A percentile compares a stretch with the other conserved stretches of the same genome.
Evolutionary conservation across 2,329 filamentous ascomycete species (phyloP).

Genomic region (Sporothrix dimorphospora): DNA sequence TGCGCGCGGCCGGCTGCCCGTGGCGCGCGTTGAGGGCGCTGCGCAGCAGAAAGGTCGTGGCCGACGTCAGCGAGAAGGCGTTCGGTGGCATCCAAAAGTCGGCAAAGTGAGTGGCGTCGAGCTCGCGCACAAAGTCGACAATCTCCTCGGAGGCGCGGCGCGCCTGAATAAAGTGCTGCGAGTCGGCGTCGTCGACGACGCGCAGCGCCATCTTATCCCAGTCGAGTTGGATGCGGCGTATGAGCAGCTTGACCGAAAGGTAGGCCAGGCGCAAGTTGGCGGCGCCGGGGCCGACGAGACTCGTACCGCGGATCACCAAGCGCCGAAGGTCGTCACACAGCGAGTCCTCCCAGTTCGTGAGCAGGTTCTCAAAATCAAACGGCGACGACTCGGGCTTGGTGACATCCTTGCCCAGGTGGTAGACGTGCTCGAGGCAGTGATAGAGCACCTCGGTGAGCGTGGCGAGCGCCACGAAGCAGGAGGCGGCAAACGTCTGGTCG

Average conservation of each 20-base stretch:
- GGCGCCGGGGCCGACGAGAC: neutral
- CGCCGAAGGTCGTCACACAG: neutral
- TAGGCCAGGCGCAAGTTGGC: neutral
- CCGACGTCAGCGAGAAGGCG: constrained; percentile 15
- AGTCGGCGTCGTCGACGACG: neutral
- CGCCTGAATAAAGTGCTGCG: constrained; percentile 1
- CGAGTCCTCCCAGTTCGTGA: neutral
- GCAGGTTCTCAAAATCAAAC: neutral
- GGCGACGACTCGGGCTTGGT: neutral
- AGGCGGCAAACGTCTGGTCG: neutral
- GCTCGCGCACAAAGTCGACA: constrained; percentile 21
- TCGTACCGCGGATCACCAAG: neutral
- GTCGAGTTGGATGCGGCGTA: neutral
- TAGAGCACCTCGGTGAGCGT: neutral
- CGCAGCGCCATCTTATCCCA: neutral
- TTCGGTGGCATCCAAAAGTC: constrained; percentile 13
- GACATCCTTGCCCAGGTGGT: neutral
- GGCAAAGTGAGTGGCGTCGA: neutral
- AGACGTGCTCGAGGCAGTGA: neutral
- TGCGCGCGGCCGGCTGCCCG: neutral
- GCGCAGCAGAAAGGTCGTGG: neutral
- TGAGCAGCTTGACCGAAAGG: neutral
- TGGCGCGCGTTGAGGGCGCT: neutral
- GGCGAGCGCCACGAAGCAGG: neutral
- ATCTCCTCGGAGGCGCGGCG: constrained; percentile 11